Evolutionary conservation across 1,284 basidiomycete species (phyloP), one percentile per base, ranked within the genome.

Genomic region (Tilletia walkeri): DNA sequence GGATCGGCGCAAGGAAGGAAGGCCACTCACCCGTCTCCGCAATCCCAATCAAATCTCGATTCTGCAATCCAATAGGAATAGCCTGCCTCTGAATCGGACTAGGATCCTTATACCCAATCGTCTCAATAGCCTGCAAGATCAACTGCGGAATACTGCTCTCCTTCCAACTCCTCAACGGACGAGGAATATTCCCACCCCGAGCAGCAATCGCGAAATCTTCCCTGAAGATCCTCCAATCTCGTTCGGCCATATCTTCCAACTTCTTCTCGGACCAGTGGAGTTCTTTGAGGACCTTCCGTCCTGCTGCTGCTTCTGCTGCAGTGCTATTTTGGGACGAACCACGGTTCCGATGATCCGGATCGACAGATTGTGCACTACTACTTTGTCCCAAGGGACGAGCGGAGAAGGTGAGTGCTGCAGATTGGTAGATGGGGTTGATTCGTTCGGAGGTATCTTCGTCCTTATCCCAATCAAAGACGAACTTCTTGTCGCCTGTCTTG

Each of bases 211-310:
- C 94, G 86, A 96, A 99, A 85, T 99, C 95, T 84, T 99, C 95
- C 74, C 95, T 88, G 86, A 99, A 99, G 84, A 99, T 99, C 79
- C 95, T 89, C 95, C 95, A 99, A 84, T 99, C 95, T 70, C 95
- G 88, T 79, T 98, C 96, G 81, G 91, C 92, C 96, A 99, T 98
- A 84, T 98, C 93, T 1, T 86, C 84, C 41, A 99, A 86, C 1
- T 90, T 88, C 85, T 99, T 99, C n/a, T 97, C 93, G 1, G 91
- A 91, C 96, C 96, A 99, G 86, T 98, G 96, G 74, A 74, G 92
- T 86, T 45, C 92, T 90, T 71, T 88, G 87, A 86, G 54, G 20
- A 56, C 91, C 91, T 70, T 30, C 24, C 89, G 88, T n/a, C 93
- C 92, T 81, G 89, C 89, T 70, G 93, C 87, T 54, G 45, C n/a